A percentile compares a stretch with the other conserved stretches of the same genome.
phyloP scores from a whole-genome alignment of 2,329 filamentous ascomycete genomes.

The Stachybotrys chlorohalonatus region DNA sequence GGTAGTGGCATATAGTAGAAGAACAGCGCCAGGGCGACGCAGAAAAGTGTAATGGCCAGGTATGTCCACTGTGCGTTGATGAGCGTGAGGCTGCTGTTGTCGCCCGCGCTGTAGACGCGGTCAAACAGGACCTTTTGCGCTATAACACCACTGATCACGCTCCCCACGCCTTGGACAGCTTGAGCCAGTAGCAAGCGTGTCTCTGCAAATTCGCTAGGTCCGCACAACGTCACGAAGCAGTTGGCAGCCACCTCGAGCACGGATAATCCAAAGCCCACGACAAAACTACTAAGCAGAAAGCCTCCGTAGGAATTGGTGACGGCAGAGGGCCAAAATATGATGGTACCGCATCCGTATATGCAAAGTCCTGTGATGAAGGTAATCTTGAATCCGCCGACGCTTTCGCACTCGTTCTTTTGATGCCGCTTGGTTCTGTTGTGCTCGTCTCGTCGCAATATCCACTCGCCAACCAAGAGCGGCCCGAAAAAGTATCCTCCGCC shows the following conservation, averaged over 20 bases:
- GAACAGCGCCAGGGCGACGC: conserved; percentile 58
- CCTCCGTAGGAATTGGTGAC: conserved; percentile 67
- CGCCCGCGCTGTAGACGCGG: conserved; percentile 32
- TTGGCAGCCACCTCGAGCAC: conserved; percentile 77
- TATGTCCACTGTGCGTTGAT: conserved; percentile 80
- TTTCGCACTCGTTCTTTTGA: conserved; percentile 27
- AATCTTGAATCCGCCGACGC: conserved; percentile 62
- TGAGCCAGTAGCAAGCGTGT: conserved; percentile 68
- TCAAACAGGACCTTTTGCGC: conserved; percentile 69
- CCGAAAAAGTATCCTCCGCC: conserved; percentile 61
- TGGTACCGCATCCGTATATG: conserved; percentile 68
- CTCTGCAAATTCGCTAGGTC: conserved; percentile 63
- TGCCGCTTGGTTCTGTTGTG: conserved; percentile 39
- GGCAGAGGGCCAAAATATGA: conserved; percentile 79
- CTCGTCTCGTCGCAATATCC: conserved; percentile 60
- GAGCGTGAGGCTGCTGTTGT: conserved; percentile 35
- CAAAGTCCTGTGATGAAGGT: conserved; percentile 70
- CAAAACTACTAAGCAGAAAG: conserved; percentile 65
- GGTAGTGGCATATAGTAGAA: conserved; percentile 61
- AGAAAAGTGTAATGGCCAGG: conserved; percentile 68
- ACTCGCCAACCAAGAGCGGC: conserved; percentile 59
- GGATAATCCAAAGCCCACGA: conserved; percentile 68
- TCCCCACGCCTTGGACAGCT: conserved; percentile 66
- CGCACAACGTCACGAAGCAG: conserved; percentile 63
- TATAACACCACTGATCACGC: conserved; percentile 61